Evolutionary conservation across 768 basidiomycete genomes (phyloP), one percentile per base, ranked within the genome.

Genomic region (Tricholoma terreum): DNA sequence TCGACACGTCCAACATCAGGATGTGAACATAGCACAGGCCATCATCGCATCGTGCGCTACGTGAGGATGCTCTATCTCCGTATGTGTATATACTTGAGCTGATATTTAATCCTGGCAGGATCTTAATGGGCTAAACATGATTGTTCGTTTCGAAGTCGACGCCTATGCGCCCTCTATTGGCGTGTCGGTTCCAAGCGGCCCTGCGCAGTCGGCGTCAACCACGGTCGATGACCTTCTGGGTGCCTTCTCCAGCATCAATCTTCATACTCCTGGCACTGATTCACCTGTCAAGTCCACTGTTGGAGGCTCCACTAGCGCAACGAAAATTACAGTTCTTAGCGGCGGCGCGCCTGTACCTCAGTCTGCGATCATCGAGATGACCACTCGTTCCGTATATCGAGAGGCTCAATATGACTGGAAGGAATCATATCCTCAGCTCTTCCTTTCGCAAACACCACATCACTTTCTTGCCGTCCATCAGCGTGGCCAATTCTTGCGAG

Each of bases 381-480:
- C 74, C 15, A 82, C 82, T 2, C 74, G 77, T 34, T 73, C 77
- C 6, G 64, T 68, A 27, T 66, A 54, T 14, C 72, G 65, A 48
- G 62, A 65, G 35, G 57, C 56, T 8, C 62, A 66, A 4, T 73
- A 74, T 57, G 74, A 86, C 63, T 89, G 86, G 86, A 72, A 64
- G 27, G 85, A 87, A 11, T 71, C 74, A 1, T 89, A 84, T 66
- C 81, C 84, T 0, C 88, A 90, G 65, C 70, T 90, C 11, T 85
- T 80, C 65, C 78, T 91, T 54, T 88, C 89, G 6, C 84, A 86
- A 65, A 90, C 86, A 0, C 71, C 78, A 1, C 78, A 83, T 61
- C 77, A 84, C 57, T 84, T 81, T 65, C 71, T 88, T 53, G 88
- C 80, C 0, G 70, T 80, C 40, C 88, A 90, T 65, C 64, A 73